These are phyloP conservation scores for Phaeotremella skinneri DNA, from an alignment of 768 basidiomycete genomes.

Conservation along the genomic window DNA sequence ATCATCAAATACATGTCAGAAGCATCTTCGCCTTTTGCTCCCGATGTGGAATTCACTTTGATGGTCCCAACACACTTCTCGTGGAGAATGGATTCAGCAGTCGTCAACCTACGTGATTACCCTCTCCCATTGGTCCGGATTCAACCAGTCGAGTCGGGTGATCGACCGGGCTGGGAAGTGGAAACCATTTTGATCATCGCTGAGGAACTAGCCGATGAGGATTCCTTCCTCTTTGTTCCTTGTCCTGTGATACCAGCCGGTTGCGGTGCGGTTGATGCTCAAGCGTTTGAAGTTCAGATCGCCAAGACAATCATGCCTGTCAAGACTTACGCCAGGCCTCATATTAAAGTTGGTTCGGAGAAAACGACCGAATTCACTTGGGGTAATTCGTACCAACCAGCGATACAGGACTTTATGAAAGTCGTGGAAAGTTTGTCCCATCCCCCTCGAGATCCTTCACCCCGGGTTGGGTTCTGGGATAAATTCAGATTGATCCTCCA, in stretches of 20 bases:
- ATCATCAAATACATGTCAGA: constrained; percentile 56
- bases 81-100: constrained; percentile 64
- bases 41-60: constrained; percentile 69
- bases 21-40: constrained; percentile 68
- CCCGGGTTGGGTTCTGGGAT: constrained; percentile 89
- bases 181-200: constrained; percentile 73
- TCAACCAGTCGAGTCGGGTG: constrained; percentile 52
- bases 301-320: constrained; percentile 95
- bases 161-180: constrained; percentile 60
- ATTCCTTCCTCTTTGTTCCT: constrained; percentile 69
- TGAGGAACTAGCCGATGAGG: constrained; percentile 73
- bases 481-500: constrained; percentile 75
- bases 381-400: constrained; percentile 82
- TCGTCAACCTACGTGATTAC: constrained; percentile 75
- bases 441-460: constrained; percentile 74
- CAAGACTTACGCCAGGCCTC: constrained; percentile 81
- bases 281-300: constrained; percentile 62
- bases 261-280: constrained; percentile 58
- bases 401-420: constrained; percentile 79
- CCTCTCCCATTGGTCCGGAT: constrained; percentile 80
- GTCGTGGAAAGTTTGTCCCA: constrained; percentile 77
- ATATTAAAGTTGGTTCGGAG: constrained; percentile 64
- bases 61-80: constrained; percentile 78
- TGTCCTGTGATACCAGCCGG: constrained; percentile 64
- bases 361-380: constrained; percentile 74